These are phyloP conservation scores for Senna siamea DNA, from an alignment of 306 rosid species.

Conservation along the genomic window DNA sequence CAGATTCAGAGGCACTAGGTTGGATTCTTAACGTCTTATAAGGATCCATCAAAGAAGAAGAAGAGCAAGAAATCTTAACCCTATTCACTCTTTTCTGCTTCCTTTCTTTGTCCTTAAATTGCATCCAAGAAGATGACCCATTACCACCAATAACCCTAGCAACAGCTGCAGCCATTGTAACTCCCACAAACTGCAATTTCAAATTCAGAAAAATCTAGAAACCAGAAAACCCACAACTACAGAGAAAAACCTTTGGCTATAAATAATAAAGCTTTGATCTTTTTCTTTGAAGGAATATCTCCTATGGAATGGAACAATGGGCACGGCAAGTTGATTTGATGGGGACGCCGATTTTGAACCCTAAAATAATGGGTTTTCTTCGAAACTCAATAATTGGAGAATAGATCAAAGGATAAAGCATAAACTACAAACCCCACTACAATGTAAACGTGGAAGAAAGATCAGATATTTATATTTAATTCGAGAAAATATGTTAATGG, in stretches of 20 bases:
- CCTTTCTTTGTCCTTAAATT: conserved; percentile 37
- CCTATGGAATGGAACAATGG: conserved; percentile 20
- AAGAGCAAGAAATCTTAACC: conserved; percentile 48
- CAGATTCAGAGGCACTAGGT: conserved; percentile 80
- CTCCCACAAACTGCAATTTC: neutral
- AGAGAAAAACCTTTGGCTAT: conserved; percentile 25
- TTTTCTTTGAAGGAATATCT: neutral
- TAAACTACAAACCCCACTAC: neutral
- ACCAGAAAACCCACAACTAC: conserved; percentile 10
- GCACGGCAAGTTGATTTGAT: conserved; percentile 11
- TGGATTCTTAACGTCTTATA: conserved; percentile 74
- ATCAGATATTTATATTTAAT: neutral
- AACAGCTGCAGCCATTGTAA: conserved; percentile 55
- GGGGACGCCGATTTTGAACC: neutral
- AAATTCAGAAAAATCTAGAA: conserved; percentile 8
- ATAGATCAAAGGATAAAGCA: neutral
- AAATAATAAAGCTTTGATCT: conserved; percentile 30
- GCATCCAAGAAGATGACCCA: conserved; percentile 59
- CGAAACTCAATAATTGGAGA: neutral
- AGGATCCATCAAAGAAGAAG: conserved; percentile 63
- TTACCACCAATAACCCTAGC: conserved; percentile 58
- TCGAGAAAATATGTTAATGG: neutral
- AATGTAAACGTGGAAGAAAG: neutral
- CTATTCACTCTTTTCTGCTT: conserved; percentile 30
- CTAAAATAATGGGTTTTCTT: neutral